Evolutionary conservation across 345 rosid genomes (phyloP), one percentile per base, ranked within the genome.

Genomic region (Ricinus communis): DNA sequence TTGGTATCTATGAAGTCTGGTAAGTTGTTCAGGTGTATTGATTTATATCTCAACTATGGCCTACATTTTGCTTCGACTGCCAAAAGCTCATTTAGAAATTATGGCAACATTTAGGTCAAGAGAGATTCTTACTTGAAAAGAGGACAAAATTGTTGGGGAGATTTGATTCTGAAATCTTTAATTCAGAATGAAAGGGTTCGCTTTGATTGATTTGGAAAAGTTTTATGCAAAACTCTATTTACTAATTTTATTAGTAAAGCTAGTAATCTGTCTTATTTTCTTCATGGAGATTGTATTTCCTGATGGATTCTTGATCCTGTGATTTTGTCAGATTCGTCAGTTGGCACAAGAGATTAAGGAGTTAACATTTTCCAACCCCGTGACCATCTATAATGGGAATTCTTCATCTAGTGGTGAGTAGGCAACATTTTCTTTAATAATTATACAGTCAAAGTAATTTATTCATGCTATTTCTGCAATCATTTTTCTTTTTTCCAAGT

Each of bases 331-430:
- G 97, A 90, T 94, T 77, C 87, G 85, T 15, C 87, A 88, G 71
- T 78, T 91, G 84, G 93, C 96, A 43, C 88, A 86, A 71, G 98
- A 94, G 89, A 91, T 94, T 73, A 94, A 90, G 82, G 95, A 94
- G 71, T 76, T 94, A 76, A 65, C 86, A 40, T 19, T 84, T 73
- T 80, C 92, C 73, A 76, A 74, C 79, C 95, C 91, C 1, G 84
- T 91, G 73, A 90, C 98, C 71, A 85, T 94, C 74, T 86, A 76
- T 69, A 94, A 91, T 64, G 87, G 93, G 47, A 76, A 74, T 82
- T 82, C 88, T 58, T 65, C 78, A 57, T 85, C 88, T 53, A 85
- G 71, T 45, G 87, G 88, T 88, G 79, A 53, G 83, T 53, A 24
- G 16, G 15, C 70, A 47, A 13, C 46, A 54, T 45, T 49, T 51